Percentiles rank a stretch among this genome's conserved stretches.
These are phyloP conservation scores for Saturnispora zaruensis DNA, from an alignment of 805 yeast genomes.

Conservation along the genomic window DNA sequence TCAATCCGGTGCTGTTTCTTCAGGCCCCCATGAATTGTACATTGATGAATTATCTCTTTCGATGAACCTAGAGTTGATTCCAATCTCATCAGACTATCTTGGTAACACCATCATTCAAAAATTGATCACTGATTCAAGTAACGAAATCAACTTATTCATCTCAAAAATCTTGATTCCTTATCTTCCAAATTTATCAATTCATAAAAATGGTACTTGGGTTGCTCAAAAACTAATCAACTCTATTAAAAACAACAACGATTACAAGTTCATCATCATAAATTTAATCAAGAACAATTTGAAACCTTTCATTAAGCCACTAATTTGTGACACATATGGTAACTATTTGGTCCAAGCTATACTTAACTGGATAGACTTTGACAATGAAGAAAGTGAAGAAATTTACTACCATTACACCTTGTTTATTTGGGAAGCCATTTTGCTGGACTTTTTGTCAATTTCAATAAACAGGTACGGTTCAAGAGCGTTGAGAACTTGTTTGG, in stretches of 20 bases:
- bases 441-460: slow-evolving; percentile 71
- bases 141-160: slow-evolving; percentile 71
- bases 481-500: slow-evolving; percentile 88
- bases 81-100: slow-evolving; percentile 81
- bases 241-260: slow-evolving; percentile 26
- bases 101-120: slow-evolving; percentile 96
- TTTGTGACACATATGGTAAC: slow-evolving; percentile 94
- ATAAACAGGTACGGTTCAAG: slow-evolving; percentile 92
- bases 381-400: neutral
- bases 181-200: slow-evolving; percentile 86
- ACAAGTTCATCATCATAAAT: slow-evolving; percentile 36
- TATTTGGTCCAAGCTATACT: slow-evolving; percentile 92
- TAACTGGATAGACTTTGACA: slow-evolving; percentile 49
- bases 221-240: slow-evolving; percentile 89
- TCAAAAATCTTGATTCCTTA: slow-evolving; percentile 68
- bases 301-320: slow-evolving; percentile 76
- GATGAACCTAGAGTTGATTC: slow-evolving; percentile 84
- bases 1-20: slow-evolving; percentile 27
- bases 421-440: slow-evolving; percentile 72
- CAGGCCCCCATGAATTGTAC: slow-evolving; percentile 46
- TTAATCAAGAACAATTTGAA: slow-evolving; percentile 61
- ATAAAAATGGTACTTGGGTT: slow-evolving; percentile 99
- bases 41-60: slow-evolving; percentile 75
- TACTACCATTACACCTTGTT: slow-evolving; percentile 59
- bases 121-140: slow-evolving; percentile 63